Evolutionary conservation across 2,329 filamentous ascomycete genomes (phyloP).

Genomic region (Sporothrix variecibatus): DNA sequence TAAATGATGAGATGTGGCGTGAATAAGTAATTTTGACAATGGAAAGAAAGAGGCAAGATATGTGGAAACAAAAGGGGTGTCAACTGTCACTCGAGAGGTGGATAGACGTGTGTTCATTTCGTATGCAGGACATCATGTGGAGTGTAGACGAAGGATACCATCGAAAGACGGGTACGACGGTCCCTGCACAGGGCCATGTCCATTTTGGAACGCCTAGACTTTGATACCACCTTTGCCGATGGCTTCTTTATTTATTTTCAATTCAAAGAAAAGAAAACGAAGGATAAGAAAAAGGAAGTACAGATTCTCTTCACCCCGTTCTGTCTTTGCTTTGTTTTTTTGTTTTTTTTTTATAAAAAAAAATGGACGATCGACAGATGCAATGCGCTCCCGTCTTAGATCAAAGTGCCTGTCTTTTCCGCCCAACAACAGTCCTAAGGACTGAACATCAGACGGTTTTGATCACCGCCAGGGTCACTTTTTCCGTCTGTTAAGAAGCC

Average conservation of each 20-base stretch:
- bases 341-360: too few species aligned
- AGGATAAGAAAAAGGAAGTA: background rate
- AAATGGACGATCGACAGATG: background rate
- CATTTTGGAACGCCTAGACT: background rate
- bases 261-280: background rate
- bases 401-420: background rate
- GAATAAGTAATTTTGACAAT: background rate
- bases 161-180: background rate
- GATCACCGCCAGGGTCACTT: background rate
- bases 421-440: background rate
- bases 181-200: background rate
- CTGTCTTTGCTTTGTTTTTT: background rate
- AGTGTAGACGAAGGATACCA: background rate
- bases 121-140: background rate
- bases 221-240: background rate
- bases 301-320: background rate
- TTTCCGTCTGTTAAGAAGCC: background rate
- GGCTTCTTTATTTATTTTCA: background rate
- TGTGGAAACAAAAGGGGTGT: background rate
- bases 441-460: background rate
- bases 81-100: background rate
- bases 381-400: constrained; percentile 9
- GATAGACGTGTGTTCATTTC: background rate
- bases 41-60: background rate
- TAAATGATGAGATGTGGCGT: background rate